These are phyloP conservation scores for Cryptococcus hybrid DNA, from an alignment of 1,284 basidiomycete species.

Conservation along the genomic window DNA sequence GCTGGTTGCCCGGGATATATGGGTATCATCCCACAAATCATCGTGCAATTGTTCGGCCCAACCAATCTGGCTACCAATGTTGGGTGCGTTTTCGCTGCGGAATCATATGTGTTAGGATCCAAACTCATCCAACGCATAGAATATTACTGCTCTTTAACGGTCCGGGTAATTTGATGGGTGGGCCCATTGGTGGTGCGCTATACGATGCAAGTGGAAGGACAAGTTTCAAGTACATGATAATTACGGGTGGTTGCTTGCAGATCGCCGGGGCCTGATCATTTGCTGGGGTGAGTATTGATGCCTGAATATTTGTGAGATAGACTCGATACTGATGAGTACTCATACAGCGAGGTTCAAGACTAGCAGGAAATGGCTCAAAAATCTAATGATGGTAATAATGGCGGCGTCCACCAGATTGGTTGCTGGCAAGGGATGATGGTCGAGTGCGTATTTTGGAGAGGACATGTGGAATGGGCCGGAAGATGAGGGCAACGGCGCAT, in stretches of 20 bases:
- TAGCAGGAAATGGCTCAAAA: conserved; percentile 9
- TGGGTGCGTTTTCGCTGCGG: conserved; percentile 11
- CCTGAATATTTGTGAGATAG: neutral
- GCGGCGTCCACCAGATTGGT: too few relatives aligned
- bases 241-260: conserved; percentile 18
- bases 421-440: too few relatives aligned
- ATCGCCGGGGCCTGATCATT: conserved; percentile 16
- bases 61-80: conserved; percentile 35
- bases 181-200: conserved; percentile 23
- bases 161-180: conserved; percentile 20
- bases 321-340: neutral
- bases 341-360: conserved; percentile 12
- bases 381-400: neutral
- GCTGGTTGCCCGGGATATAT: conserved; percentile 31
- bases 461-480: too few relatives aligned
- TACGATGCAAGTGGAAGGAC: conserved; percentile 20
- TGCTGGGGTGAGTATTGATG: conserved; percentile 18
- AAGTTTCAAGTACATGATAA: conserved; percentile 27
- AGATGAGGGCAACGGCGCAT: too few relatives aligned
- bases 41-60: conserved; percentile 34
- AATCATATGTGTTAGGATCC: neutral
- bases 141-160: conserved; percentile 17
- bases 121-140: neutral
- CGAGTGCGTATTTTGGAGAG: too few relatives aligned
- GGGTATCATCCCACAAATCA: conserved; percentile 34